Conservation (phyloP, 2,329 filamentous ascomycete species). For the Fusarium gaditjirri region DNA sequence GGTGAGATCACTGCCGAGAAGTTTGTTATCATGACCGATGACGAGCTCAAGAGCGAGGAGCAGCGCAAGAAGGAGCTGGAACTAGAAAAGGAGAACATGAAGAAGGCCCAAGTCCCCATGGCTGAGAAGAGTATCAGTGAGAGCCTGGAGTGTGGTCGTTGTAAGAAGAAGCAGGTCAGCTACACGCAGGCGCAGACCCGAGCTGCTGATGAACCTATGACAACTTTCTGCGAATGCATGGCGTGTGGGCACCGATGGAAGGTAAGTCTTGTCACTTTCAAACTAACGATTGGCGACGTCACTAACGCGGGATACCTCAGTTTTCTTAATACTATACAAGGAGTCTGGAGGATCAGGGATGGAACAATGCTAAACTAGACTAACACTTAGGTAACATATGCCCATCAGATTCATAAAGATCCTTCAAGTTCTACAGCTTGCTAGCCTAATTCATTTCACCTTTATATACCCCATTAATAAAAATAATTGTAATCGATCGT, state of each 20-base stretch:
- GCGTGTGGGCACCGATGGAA: slow-evolving; percentile 78
- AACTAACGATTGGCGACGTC: slow-evolving; percentile 14
- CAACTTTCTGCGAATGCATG: slow-evolving; percentile 78
- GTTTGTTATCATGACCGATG: slow-evolving; percentile 88
- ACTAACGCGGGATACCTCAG: slow-evolving; percentile 4
- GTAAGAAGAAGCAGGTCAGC: slow-evolving; percentile 91
- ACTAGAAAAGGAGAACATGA: slow-evolving; percentile 93
- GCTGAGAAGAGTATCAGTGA: slow-evolving; percentile 90
- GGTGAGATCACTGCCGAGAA: slow-evolving; percentile 76
- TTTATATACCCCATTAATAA: slow-evolving; percentile 4
- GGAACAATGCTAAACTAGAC: neutral
- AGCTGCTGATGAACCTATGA: slow-evolving; percentile 93
- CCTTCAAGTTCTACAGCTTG: neutral
- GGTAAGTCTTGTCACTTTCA: slow-evolving; percentile 56
- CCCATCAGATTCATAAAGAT: neutral
- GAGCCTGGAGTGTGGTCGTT: slow-evolving; percentile 89
- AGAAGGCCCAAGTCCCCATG: slow-evolving; percentile 94
- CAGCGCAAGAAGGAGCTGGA: slow-evolving; percentile 79
- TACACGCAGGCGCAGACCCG: slow-evolving; percentile 97
- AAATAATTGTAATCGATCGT: neutral
- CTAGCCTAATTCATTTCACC: neutral
- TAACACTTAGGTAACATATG: neutral
- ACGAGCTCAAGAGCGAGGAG: slow-evolving; percentile 90
- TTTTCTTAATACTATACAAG: slow-evolving; percentile 35
- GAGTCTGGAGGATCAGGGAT: neutral